Percentiles rank a stretch among this genome's conserved stretches.
phyloP scores from a whole-genome alignment of 78 protist genomes.

The Speleostelium caveatum region DNA sequence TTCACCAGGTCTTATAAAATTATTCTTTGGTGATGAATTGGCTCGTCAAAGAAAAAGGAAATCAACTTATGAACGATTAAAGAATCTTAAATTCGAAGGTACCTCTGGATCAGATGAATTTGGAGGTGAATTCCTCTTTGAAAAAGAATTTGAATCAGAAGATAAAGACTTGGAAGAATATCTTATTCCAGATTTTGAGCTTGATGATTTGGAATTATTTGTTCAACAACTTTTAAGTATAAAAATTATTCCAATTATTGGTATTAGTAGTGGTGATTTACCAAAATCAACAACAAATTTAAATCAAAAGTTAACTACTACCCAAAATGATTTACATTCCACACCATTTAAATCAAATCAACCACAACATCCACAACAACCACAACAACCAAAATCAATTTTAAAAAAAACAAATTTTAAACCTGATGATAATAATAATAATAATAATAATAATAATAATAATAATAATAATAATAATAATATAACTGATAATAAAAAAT shows the following conservation, averaged over 20 bases:
- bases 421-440: neutral
- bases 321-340: neutral
- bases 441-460: no score
- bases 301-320: neutral
- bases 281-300: neutral
- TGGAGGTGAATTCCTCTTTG: conserved; percentile 1
- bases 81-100: neutral
- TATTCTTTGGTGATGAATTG: conserved; percentile 68
- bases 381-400: neutral
- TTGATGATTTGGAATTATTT: conserved; percentile 42
- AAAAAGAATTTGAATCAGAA: neutral
- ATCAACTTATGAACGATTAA: neutral
- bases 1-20: conserved; percentile 22
- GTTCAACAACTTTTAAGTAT: conserved; percentile 17
- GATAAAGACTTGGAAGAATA: neutral
- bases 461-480: no score
- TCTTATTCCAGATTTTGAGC: neutral
- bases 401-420: neutral
- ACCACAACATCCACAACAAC: neutral
- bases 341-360: conserved; percentile 19
- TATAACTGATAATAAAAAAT: neutral
- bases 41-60: conserved; percentile 22
- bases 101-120: neutral
- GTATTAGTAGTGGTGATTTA: no score
- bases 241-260: conserved; percentile 34